Evolutionary conservation across 257 asterid species (phyloP), one percentile per base, ranked within the genome.

Genomic region (Solanum clarkiae): DNA sequence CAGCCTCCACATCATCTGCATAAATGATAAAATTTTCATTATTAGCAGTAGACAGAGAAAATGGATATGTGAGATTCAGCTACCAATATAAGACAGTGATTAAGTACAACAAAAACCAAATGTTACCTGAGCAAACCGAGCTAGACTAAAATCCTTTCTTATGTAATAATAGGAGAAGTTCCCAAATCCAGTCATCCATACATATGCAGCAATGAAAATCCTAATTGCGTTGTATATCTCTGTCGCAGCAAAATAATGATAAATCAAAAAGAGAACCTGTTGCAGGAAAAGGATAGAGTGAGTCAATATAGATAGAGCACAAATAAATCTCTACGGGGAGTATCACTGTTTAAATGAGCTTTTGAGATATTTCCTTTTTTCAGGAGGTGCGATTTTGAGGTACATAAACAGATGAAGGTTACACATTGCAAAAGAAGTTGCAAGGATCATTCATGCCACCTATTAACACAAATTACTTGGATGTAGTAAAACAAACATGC

Each of bases 1-100:
- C 72, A 96, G 96, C 94, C 98, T 93, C 99, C 99, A 96, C 99
- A 96, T 96, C 99, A 96, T 96, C 99, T 95, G 99, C 94, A 92
- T 75, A 88, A 82, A 86, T 70, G 87, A 87, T 80, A 86, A 82
- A 49, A 17, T 7, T 5, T 51, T 69, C 26, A 5, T 9, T 8
- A 51, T 51, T 51, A 77, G 15, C 40, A 51, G 12, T 77, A 42
- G 6, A 75, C 45, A 24, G 82, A 77, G 63, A 51, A 74, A 47
- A 79, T 53, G 82, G 82, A 53, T 16, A 79, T 16, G 49, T 29
- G 47, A 77, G 45, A 22, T 75, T 69, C 11, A 47, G 49, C 60
- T 45, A 51, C 82, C 26, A 63, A 84, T 68, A 45, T 16, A 47
- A 74, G 63, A 26, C 40, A 45, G 51, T 18, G 57, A 82, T 68